Conservation (phyloP, 805 yeast species). For the Cephaloascus albidus region DNA sequence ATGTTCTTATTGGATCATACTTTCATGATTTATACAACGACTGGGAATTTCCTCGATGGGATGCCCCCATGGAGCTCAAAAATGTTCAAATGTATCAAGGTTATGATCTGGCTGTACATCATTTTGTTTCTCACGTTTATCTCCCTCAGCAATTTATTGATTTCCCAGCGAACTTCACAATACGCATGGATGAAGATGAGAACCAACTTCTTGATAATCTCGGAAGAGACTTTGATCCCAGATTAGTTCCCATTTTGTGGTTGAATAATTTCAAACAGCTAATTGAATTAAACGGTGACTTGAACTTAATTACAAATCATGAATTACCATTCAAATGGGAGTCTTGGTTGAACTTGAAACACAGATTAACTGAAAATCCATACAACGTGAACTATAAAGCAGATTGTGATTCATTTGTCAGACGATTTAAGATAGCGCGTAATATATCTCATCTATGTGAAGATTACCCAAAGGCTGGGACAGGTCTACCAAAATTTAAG, state of each 20-base stretch:
- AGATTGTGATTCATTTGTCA: slow-evolving; percentile 9
- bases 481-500: slow-evolving; percentile 10
- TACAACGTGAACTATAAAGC: slow-evolving; percentile 4
- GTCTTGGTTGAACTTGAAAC: slow-evolving; percentile 11
- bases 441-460: slow-evolving; percentile 1
- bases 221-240: slow-evolving; percentile 14
- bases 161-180: neutral
- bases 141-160: neutral
- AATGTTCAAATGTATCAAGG: neutral
- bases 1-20: neutral
- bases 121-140: neutral
- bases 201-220: neutral
- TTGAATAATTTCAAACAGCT: slow-evolving; percentile 2
- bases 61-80: neutral
- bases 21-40: neutral
- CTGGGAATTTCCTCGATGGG: too few relatives aligned
- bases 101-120: neutral
- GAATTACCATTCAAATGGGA: slow-evolving; percentile 21
- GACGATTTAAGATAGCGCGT: slow-evolving; percentile 3
- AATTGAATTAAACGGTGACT: slow-evolving; percentile 7
- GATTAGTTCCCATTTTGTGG: slow-evolving; percentile 20
- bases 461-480: neutral
- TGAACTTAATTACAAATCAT: slow-evolving; percentile 9
- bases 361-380: slow-evolving; percentile 2
- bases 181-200: neutral